Conservation (phyloP, 2,329 filamentous ascomycete genomes). For the Penicillium sp. region DNA sequence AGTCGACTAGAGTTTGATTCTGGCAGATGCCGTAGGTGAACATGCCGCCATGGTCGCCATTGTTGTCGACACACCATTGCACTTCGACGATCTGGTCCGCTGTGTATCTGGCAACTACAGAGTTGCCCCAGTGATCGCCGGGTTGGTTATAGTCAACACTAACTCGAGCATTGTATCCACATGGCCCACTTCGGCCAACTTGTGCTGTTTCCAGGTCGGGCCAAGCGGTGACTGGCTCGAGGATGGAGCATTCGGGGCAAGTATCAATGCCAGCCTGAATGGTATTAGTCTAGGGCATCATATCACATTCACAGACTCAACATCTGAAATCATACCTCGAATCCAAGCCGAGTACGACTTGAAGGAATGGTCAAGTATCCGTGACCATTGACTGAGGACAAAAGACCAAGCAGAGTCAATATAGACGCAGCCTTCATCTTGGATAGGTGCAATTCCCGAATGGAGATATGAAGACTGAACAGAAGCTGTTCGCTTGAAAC, state of each 20-base stretch:
- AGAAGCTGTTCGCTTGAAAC: too few relatives aligned
- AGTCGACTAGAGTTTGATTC: constrained; percentile 52
- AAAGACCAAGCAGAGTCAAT: too few relatives aligned
- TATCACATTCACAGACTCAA: too few relatives aligned
- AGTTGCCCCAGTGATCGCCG: constrained; percentile 45
- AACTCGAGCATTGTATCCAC: constrained; percentile 56
- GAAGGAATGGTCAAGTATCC: too few relatives aligned
- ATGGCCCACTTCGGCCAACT: constrained; percentile 52
- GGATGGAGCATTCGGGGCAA: constrained; percentile 56
- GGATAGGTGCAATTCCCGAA: too few relatives aligned
- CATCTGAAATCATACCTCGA: too few relatives aligned
- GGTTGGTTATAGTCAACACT: constrained; percentile 56
- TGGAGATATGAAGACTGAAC: too few relatives aligned
- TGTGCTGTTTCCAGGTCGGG: constrained; percentile 48
- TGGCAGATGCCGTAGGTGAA: constrained; percentile 57
- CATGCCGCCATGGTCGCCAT: constrained; percentile 59
- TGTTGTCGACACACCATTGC: constrained; percentile 58
- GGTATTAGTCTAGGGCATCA: too few relatives aligned
- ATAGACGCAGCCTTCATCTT: too few relatives aligned
- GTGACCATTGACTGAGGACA: too few relatives aligned
- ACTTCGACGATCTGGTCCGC: constrained; percentile 51
- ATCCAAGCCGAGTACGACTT: too few relatives aligned
- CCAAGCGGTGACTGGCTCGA: constrained; percentile 54
- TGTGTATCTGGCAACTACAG: constrained; percentile 46
- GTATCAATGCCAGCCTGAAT: constrained; percentile 50